Evolutionary conservation across 2,329 filamentous ascomycete genomes (phyloP), one percentile per base, ranked within the genome.

Genomic region (Davidsoniella australis): DNA sequence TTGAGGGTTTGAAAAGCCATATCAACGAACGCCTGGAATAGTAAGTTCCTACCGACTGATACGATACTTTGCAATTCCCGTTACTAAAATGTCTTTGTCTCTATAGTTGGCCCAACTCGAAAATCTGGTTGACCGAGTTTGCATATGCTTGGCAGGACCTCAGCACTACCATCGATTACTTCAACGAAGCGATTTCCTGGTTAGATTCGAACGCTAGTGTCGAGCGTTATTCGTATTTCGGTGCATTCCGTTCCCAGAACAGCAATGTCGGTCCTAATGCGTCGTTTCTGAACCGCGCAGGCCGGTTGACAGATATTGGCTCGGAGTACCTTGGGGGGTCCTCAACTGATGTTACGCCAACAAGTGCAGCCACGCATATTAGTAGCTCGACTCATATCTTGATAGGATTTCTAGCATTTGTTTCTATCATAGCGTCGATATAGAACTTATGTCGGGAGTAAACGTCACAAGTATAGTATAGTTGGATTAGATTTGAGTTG

Each of bases 41-140:
- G 62, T 66, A 60, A 53, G 63, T 60, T 12, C 10, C 7, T 26
- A 33, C 10, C 7, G 10, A 10, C 16, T 7, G 3, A 10, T n/a
- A 17, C 10, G 4, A 24, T 10, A 12, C n/a, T 24, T 23, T 14
- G 3, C 9, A 18, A 48, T 17, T 36, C 7, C 4, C 4, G 2
- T 16, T 33, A 6, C 20, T 37, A 12, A 48, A 16, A 39, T 29
- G 6, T 10, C 26, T 10, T 9, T 29, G 7, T 29, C 45, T 14
- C 6, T 4, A 24, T 44, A 76, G 73, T 18, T 80, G 76, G 61
- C 78, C 78, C 7, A 69, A 73, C 53, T 66, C 68, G 33, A 69
- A 72, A 3, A 75, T 88, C 53, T 89, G 84, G 85, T 68, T 89
- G 9, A 89, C 85, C 23, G 85, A 91, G 63, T 87, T 81, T 61